Conservation (phyloP, 148 eudicot genomes). For the Chenopodium formosanum region DNA sequence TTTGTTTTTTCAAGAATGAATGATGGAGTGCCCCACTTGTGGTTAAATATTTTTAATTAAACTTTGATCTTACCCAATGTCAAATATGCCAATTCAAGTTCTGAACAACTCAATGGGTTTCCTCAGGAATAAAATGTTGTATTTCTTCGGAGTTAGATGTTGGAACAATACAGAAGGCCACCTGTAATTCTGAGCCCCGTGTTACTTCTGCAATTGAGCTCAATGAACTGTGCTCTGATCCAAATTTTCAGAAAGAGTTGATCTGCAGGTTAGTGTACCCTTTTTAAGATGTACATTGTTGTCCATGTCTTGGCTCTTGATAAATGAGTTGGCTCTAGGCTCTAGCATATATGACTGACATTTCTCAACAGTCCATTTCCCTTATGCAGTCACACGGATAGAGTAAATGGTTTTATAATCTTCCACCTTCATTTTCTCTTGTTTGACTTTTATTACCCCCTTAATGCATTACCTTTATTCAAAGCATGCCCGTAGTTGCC, state of each 20-base stretch:
- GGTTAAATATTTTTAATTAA: not conserved
- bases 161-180: not conserved
- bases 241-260: not conserved
- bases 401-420: not conserved
- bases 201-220: not conserved
- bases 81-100: not conserved
- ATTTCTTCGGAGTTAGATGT: not conserved
- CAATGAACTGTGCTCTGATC: not conserved
- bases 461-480: too few species aligned
- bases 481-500: too few species aligned
- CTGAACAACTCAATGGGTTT: not conserved
- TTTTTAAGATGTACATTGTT: not conserved
- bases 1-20: too few species aligned
- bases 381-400: not conserved
- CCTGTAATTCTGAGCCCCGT: not conserved
- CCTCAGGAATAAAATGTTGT: conserved; percentile 8
- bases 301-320: not conserved
- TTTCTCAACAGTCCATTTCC: not conserved
- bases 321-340: not conserved
- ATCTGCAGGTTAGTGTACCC: conserved; percentile 3
- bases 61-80: not conserved
- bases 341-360: not conserved
- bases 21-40: not conserved
- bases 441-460: too few species aligned
- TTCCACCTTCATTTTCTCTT: not conserved